Base-by-base conservation (phyloP, 2,329 filamentous ascomycete genomes). In the Trichoderma koningiopsis region DNA sequence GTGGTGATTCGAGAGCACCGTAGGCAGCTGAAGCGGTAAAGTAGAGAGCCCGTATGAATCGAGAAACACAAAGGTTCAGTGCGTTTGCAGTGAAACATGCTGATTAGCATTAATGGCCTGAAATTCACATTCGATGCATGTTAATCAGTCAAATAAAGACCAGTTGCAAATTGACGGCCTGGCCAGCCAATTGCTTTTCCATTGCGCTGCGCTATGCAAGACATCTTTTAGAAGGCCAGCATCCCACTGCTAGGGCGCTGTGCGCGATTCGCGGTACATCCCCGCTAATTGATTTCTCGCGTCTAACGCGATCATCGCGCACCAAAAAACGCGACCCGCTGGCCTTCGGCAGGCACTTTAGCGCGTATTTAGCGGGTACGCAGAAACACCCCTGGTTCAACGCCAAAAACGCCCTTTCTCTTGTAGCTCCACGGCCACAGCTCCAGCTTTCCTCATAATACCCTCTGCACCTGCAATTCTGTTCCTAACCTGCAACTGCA, bases 281-380 rank as follows among this genome's bases (percentile, higher is more conserved):
- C 33, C 52, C 62, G 52, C 37, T 14, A 24, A 47, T 75, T 29
- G 27, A 43, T 37, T 49, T 49, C 35, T 57, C 62, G 62, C 62
- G 62, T 64, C 61, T 47, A 52, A 67, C 64, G 64, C 64, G 64
- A 22, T 61, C 57, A 70, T 70, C 71, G 72, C 71, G 70, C 70
- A 16, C 40, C 19, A 68, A 60, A 66, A 35, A 70, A 72, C 71
- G 68, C 63, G 53, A 24, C 47, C n/a, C n/a, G 47, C 47, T 43
- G 40, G 40, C 19, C 40, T 43, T 49, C 43, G 37, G 59, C 37
- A 31, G 52, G 40, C 47, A 37, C 22, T n/a, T 31, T 59, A 22
- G 57, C 57, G 57, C 40, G 57, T n/a, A 37, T 29, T 49, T 49
- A 49, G 47, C 47, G 47, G 55, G 55, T 33, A 29, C 55, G 29